Conservation (phyloP, 768 basidiomycete genomes). For the Myochromella boudieri region DNA sequence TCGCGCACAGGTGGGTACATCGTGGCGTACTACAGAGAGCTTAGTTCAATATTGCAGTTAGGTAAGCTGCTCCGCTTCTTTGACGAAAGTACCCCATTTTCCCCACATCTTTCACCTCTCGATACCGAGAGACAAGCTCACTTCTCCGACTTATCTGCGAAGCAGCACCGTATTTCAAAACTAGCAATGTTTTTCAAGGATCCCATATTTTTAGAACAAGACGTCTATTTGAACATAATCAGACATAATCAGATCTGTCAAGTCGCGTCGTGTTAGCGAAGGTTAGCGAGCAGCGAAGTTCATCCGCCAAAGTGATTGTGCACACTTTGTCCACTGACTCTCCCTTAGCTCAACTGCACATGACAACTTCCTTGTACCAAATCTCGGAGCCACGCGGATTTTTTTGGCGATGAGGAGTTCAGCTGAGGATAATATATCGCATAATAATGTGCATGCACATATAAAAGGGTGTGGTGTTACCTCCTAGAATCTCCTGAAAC, state of each 20-base stretch:
- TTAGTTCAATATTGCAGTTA: too few species aligned
- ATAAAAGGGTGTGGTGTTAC: not conserved
- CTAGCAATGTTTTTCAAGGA: too few species aligned
- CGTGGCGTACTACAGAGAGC: too few species aligned
- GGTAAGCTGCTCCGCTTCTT: not conserved
- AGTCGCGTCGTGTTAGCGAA: not conserved
- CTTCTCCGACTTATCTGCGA: not conserved
- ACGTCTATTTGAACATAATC: too few species aligned
- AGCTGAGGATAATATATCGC: not conserved
- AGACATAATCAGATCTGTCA: too few species aligned
- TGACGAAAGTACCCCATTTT: not conserved
- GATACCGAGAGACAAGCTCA: not conserved
- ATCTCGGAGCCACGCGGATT: constrained; percentile 1
- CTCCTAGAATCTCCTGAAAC: not conserved
- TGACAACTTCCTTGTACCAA: not conserved
- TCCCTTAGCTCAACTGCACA: too few species aligned
- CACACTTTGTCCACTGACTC: not conserved
- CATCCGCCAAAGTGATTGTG: not conserved
- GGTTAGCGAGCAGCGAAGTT: not conserved
- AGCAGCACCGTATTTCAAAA: not conserved
- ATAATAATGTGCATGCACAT: too few species aligned
- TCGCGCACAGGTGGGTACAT: too few species aligned
- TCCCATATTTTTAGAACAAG: too few species aligned
- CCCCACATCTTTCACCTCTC: too few species aligned
- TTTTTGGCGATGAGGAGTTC: not conserved